Percentiles rank a stretch among this genome's conserved stretches.
Evolutionary conservation across 352 stramenopile genomes (phyloP).

Genomic region (Globisporangium takayamanum): DNA sequence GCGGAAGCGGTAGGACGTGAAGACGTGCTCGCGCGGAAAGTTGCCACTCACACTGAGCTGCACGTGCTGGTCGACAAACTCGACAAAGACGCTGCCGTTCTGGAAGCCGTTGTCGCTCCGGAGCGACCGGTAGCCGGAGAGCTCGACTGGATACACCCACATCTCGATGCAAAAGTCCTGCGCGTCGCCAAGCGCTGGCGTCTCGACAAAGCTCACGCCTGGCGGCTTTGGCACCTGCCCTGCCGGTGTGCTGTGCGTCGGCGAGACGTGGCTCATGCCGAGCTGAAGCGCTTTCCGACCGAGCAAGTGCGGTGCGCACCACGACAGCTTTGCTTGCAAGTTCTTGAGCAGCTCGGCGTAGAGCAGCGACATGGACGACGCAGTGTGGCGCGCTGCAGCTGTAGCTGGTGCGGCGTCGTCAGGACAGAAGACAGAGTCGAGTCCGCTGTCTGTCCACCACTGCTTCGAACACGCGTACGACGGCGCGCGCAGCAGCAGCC

Average conservation of each 20-base stretch:
- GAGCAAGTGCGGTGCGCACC: constrained; percentile 23
- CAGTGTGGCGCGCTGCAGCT: constrained; percentile 36
- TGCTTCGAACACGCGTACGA: constrained; percentile 38
- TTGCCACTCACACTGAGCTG: constrained; percentile 74
- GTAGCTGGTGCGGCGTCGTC: constrained; percentile 9
- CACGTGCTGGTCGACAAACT: constrained; percentile 57
- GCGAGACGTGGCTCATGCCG: constrained; percentile 26
- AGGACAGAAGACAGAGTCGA: constrained; percentile 18
- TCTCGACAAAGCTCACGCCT: constrained; percentile 61
- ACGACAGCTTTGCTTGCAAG: constrained; percentile 56
- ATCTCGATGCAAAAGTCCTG: constrained; percentile 74
- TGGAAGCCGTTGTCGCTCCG: constrained; percentile 72
- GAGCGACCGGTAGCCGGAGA: constrained; percentile 56
- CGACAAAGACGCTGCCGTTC: constrained; percentile 59
- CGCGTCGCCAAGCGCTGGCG: constrained; percentile 49
- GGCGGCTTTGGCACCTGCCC: constrained; percentile 30
- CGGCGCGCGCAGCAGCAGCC: constrained; percentile 53
- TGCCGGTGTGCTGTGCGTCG: constrained; percentile 7
- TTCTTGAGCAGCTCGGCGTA: constrained; percentile 65
- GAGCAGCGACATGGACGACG: constrained; percentile 66
- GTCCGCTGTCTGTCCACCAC: constrained; percentile 62
- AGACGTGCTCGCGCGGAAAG: constrained; percentile 60
- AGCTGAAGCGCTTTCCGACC: constrained; percentile 61
- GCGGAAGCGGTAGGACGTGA: constrained; percentile 39
- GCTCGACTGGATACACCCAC: constrained; percentile 68